Evolutionary conservation across 2,329 filamentous ascomycete genomes (phyloP), one percentile per base, ranked within the genome.

Genomic region (Diaporthe nobilis): DNA sequence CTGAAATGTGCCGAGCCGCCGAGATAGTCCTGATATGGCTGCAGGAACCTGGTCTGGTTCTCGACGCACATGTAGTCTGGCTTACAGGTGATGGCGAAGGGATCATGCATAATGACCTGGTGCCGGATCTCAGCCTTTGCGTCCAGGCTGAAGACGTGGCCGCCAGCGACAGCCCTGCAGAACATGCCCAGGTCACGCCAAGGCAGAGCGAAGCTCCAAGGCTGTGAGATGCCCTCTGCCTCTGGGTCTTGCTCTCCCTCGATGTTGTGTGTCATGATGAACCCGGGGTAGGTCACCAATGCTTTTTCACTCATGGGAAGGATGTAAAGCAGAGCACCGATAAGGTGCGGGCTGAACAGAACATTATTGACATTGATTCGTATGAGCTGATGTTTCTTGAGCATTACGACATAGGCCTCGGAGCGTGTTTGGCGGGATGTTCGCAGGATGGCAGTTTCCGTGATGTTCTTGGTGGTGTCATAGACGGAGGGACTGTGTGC

Each of bases 201-300:
- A 6, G 65, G 47, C 3, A 70, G 47, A 4, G n/a, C 49, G 9
- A 70, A 70, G 65, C 34, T 22, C 65, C 65, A 70, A 2, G n/a
- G 15, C 49, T 34, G 49, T 0, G 49, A 12, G 7, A n/a, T 10
- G 22, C 13, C 3, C 2, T 55, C 34, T 1, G 65, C 34, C 1
- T 70, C 65, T 8, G 13, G 22, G 8, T 70, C 65, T 5, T 22
- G 65, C n/a, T 70, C 65, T 1, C 49, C 65, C 65, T 42, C 65
- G 49, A 70, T 70, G 5, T 8, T 42, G 49, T 70, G 34, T 20
- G 65, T 70, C 49, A 70, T 70, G 34, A 70, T 28, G 34, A 70
- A 70, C 4, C 65, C 65, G 1, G 65, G 47, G 34, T 70, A 70
- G 7, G 3, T n/a, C 22, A 13, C 15, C 34, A 70, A 3, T 2